A percentile compares a stretch with the other conserved stretches of the same genome.
phyloP scores from a whole-genome alignment of 768 basidiomycete genomes.

The Tulasnella sp. region DNA sequence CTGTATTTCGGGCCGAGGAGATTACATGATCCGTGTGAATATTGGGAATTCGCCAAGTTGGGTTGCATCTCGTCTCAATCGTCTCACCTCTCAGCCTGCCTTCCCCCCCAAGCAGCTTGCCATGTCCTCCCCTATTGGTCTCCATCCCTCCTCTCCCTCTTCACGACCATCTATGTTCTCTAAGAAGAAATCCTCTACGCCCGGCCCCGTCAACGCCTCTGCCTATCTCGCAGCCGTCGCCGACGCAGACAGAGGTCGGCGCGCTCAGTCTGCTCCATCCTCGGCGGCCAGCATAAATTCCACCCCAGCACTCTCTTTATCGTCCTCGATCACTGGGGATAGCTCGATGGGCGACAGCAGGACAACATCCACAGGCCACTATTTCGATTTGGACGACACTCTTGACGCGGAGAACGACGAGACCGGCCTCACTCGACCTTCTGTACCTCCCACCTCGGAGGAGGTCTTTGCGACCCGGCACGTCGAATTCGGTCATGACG shows the following conservation, averaged over 20 bases:
- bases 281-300: constrained; percentile 34
- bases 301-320: constrained; percentile 47
- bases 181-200: constrained; percentile 33
- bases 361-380: neutral
- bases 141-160: constrained; percentile 39
- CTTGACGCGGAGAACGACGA: constrained; percentile 26
- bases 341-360: neutral
- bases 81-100: neutral
- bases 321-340: constrained; percentile 53
- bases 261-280: constrained; percentile 28
- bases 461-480: constrained; percentile 70
- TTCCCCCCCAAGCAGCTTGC: no score
- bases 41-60: no score
- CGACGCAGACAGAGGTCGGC: constrained; percentile 54
- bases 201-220: constrained; percentile 32
- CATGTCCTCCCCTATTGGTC: constrained; percentile 55
- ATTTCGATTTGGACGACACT: neutral
- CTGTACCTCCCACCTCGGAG: constrained; percentile 65
- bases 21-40: no score
- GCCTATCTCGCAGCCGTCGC: constrained; percentile 52
- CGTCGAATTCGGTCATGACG: constrained; percentile 88
- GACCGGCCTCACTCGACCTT: constrained; percentile 44
- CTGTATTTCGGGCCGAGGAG: no score
- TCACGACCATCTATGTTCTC: constrained; percentile 43
- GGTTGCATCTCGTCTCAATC: neutral